These are phyloP conservation scores for Rhizopogon vulgaris DNA, from an alignment of 768 basidiomycete genomes.

Conservation along the genomic window DNA sequence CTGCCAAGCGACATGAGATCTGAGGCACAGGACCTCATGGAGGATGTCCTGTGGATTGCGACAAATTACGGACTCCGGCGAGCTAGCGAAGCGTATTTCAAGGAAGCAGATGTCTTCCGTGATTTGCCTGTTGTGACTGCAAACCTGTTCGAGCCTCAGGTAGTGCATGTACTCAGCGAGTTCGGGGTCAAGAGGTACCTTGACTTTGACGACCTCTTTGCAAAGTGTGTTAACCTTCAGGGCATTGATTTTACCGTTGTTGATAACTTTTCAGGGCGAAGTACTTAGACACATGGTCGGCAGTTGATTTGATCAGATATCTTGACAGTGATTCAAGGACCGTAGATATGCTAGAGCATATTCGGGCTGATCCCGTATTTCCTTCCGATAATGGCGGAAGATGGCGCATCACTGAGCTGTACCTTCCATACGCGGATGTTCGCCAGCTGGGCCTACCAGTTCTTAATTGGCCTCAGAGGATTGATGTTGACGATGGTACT, in stretches of 20 bases:
- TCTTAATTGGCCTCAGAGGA: conserved; percentile 58
- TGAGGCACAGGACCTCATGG: conserved; percentile 42
- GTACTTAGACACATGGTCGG: conserved; percentile 71
- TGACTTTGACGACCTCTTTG: too few species aligned
- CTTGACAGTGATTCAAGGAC: conserved; percentile 43
- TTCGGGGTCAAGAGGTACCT: conserved; percentile 51
- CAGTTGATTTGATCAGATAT: conserved; percentile 75
- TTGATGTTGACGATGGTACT: background rate
- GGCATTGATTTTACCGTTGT: background rate
- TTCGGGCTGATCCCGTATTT: conserved; percentile 2
- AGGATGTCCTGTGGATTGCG: conserved; percentile 55
- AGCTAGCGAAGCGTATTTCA: conserved; percentile 73
- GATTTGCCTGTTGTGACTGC: conserved; percentile 76
- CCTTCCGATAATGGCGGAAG: background rate
- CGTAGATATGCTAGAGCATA: conserved; percentile 33
- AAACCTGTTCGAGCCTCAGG: conserved; percentile 37
- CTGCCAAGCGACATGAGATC: conserved; percentile 43
- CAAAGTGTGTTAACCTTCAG: conserved; percentile 34
- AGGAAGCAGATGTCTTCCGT: conserved; percentile 81
- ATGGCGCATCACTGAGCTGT: conserved; percentile 46
- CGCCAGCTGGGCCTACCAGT: conserved; percentile 71
- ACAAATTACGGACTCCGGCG: conserved; percentile 65
- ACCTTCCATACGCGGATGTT: conserved; percentile 70
- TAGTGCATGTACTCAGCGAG: conserved; percentile 54
- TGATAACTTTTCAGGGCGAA: conserved; percentile 43